Conservation (phyloP, 805 yeast species). For the Candida coquimbonensis region DNA sequence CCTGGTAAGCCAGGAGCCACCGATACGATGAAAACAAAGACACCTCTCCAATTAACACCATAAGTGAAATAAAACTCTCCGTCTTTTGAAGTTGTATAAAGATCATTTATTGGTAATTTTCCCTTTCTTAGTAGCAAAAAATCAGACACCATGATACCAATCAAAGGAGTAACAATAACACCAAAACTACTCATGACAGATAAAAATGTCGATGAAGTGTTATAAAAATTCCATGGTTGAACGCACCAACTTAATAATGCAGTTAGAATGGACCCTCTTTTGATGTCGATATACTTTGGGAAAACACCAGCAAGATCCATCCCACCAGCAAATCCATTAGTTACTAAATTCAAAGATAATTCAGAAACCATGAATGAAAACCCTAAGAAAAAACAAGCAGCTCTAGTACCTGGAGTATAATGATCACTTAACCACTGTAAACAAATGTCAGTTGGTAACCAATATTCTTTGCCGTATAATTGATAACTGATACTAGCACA, state of each 20-base stretch:
- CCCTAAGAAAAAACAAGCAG: conserved; percentile 36
- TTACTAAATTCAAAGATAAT: conserved; percentile 29
- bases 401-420: conserved; percentile 30
- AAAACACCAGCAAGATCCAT: conserved; percentile 20
- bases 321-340: conserved; percentile 30
- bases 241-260: conserved; percentile 31
- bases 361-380: conserved; percentile 30
- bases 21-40: conserved; percentile 23
- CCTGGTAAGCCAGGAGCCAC: conserved; percentile 35
- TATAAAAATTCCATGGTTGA: conserved; percentile 35
- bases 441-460: conserved; percentile 34
- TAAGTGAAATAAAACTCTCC: conserved; percentile 25
- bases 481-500: conserved; percentile 29
- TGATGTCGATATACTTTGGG: conserved; percentile 16
- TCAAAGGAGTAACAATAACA: conserved; percentile 30
- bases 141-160: conserved; percentile 30
- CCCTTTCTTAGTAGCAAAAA: conserved; percentile 28
- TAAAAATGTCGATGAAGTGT: conserved; percentile 29
- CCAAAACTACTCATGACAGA: conserved; percentile 34
- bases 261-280: conserved; percentile 28
- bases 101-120: conserved; percentile 27
- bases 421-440: conserved; percentile 31
- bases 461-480: conserved; percentile 29
- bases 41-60: conserved; percentile 28
- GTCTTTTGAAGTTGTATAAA: conserved; percentile 24